Conservation (phyloP, 495 filamentous ascomycete species). For the Penicillium steckii region DNA sequence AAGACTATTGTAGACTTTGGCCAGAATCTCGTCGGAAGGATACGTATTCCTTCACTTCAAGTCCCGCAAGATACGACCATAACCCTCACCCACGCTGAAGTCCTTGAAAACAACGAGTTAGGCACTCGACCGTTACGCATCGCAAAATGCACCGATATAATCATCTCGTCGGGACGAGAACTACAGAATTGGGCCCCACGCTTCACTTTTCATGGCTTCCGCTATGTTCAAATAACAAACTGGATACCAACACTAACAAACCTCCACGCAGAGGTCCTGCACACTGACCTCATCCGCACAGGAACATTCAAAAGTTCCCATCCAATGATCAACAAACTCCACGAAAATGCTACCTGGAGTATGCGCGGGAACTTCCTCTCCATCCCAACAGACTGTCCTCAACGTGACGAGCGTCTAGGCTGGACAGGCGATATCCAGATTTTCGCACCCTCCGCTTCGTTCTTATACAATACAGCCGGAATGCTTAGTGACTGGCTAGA, state of each 20-base stretch:
- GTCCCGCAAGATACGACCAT: slow-evolving; percentile 27
- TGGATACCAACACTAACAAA: slow-evolving; percentile 35
- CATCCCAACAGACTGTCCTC: slow-evolving; percentile 55
- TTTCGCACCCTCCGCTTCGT: slow-evolving; percentile 51
- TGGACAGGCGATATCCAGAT: slow-evolving; percentile 58
- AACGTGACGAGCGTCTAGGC: slow-evolving; percentile 56
- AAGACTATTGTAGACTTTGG: slow-evolving; percentile 55
- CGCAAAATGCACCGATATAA: slow-evolving; percentile 43
- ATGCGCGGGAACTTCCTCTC: slow-evolving; percentile 57
- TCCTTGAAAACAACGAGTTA: slow-evolving; percentile 52
- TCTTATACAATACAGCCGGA: slow-evolving; percentile 49
- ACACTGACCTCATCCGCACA: slow-evolving; percentile 49
- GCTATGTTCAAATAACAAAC: slow-evolving; percentile 50
- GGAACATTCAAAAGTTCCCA: slow-evolving; percentile 51
- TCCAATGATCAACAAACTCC: slow-evolving; percentile 45
- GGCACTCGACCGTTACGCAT: slow-evolving; percentile 46
- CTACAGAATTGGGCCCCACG: slow-evolving; percentile 23
- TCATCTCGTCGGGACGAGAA: slow-evolving; percentile 28
- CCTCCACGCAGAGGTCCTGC: slow-evolving; percentile 46
- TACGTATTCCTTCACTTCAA: slow-evolving; percentile 34
- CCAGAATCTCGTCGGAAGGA: slow-evolving; percentile 54
- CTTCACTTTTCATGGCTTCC: slow-evolving; percentile 59
- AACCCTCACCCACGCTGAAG: slow-evolving; percentile 49
- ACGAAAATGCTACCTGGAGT: slow-evolving; percentile 50
- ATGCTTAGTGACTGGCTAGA: slow-evolving; percentile 51